These are phyloP conservation scores for Coprinopsis sp. DNA, from an alignment of 768 basidiomycete genomes.

Conservation along the genomic window DNA sequence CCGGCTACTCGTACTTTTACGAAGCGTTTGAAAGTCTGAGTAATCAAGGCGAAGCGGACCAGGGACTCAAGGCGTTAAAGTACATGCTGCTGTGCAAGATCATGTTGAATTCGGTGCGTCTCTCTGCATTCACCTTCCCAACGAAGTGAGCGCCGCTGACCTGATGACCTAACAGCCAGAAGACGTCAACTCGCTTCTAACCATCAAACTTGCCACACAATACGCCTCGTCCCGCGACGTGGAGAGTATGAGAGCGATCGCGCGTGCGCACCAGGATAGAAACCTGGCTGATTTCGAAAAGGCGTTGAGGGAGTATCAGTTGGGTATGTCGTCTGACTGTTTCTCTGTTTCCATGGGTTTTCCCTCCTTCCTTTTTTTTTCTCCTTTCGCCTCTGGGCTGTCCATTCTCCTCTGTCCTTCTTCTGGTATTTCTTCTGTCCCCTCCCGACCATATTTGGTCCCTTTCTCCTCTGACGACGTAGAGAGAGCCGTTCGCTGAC, in stretches of 20 bases:
- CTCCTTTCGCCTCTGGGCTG: too few relatives aligned
- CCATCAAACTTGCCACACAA: constrained; percentile 82
- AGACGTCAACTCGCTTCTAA: constrained; percentile 83
- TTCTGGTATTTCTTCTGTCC: background rate
- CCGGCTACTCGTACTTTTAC: constrained; percentile 95
- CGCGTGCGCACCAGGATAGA: constrained; percentile 88
- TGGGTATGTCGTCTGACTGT: constrained; percentile 41
- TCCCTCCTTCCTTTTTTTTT: background rate
- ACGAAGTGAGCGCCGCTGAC: too few relatives aligned
- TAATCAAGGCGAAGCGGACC: constrained; percentile 57
- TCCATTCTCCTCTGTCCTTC: background rate
- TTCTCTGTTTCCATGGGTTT: background rate
- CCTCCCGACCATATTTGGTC: constrained; percentile 13
- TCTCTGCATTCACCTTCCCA: background rate
- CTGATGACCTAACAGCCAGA: constrained; percentile 66
- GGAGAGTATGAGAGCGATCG: constrained; percentile 93
- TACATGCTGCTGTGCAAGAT: constrained; percentile 99
- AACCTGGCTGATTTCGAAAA: constrained; percentile 88
- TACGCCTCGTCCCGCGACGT: constrained; percentile 87
- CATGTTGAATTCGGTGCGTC: constrained; percentile 87
- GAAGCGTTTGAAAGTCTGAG: constrained; percentile 92
- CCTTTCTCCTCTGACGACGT: background rate
- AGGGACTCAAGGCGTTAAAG: constrained; percentile 77
- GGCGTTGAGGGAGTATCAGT: constrained; percentile 79
- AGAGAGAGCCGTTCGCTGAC: background rate